Evolutionary conservation across 2,329 filamentous ascomycete genomes (phyloP), one percentile per base, ranked within the genome.

Genomic region (Corniculantispora saksenae): DNA sequence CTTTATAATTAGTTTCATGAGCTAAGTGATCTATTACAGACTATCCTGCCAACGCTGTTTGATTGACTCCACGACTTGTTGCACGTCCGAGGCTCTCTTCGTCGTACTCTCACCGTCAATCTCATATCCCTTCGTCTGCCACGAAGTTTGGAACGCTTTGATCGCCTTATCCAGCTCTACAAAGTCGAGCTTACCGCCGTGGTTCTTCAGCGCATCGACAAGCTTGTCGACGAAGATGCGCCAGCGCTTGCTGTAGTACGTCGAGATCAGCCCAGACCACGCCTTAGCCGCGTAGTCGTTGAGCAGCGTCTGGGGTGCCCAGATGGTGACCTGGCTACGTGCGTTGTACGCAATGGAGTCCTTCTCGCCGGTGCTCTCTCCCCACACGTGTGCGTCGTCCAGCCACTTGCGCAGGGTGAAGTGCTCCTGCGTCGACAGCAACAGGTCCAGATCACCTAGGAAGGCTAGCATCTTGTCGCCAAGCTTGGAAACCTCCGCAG

Each of bases 311-410:
- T 69, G 70, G 0, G 81, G 81, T 0, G 81, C 82, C 82, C 82
- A 84, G 13, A 82, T 74, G 7, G 83, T 84, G 64, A 84, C 73
- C 66, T 84, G 82, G 57, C 84, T 84, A 15, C 80, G 74, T 8
- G 82, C 82, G 54, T 83, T 77, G 70, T 80, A 82, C 23, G 76
- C 69, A 1, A 66, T n/a, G 1, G 23, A 38, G 4, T 19, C 32
- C 1, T 54, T 50, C 0, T 72, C 66, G 8, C 67, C 68, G 12
- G 65, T 56, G 58, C 71, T 72, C 9, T 72, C 75, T 3, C 55
- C 55, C 67, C 69, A 76, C 3, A 75, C 65, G 3, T 75, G 74
- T 1, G 82, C 81, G 0, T 77, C 71, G 1, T 66, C 57, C 15
- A 83, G 75, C 80, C 81, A 84, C 4, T 72, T 71, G 0, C 72